A percentile compares a stretch with the other conserved stretches of the same genome.
phyloP scores from a whole-genome alignment of 2,329 filamentous ascomycete species.

The Epichloe brachyelytri region DNA sequence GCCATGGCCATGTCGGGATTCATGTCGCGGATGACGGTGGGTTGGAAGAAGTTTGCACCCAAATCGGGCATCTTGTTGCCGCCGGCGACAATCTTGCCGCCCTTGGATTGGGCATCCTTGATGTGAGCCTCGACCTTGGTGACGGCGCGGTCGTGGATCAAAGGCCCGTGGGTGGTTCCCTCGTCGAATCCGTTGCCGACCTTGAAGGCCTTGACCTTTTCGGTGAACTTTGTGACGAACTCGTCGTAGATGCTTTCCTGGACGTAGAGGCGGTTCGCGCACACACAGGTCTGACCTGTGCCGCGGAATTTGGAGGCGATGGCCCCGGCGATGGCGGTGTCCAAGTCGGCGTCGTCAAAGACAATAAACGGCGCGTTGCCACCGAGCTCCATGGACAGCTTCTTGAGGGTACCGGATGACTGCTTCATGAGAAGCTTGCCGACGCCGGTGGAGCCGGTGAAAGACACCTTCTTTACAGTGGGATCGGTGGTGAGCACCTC shows the following conservation, averaged over 20 bases:
- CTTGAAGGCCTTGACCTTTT: constrained; percentile 60
- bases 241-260: constrained; percentile 66
- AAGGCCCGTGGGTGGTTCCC: constrained; percentile 63
- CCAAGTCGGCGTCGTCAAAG: constrained; percentile 87
- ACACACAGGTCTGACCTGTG: constrained; percentile 92
- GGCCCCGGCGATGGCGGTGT: constrained; percentile 70
- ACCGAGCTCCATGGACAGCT: constrained; percentile 75
- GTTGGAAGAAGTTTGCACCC: constrained; percentile 77
- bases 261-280: constrained; percentile 72
- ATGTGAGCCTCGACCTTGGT: constrained; percentile 71
- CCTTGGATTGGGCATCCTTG: constrained; percentile 63
- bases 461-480: constrained; percentile 77
- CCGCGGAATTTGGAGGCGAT: constrained; percentile 85
- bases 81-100: constrained; percentile 61
- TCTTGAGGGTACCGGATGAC: constrained; percentile 71
- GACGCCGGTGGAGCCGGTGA: constrained; percentile 67
- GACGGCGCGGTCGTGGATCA: constrained; percentile 76
- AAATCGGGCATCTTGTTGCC: constrained; percentile 62
- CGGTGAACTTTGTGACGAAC: constrained; percentile 56
- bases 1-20: constrained; percentile 74
- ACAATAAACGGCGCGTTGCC: constrained; percentile 96
- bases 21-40: constrained; percentile 82
- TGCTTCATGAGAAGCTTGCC: constrained; percentile 80
- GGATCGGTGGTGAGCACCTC: constrained; percentile 58
- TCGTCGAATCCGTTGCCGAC: constrained; percentile 63